Conservation (phyloP, 352 stramenopile genomes). For the Globisporangium ultimum region DNA sequence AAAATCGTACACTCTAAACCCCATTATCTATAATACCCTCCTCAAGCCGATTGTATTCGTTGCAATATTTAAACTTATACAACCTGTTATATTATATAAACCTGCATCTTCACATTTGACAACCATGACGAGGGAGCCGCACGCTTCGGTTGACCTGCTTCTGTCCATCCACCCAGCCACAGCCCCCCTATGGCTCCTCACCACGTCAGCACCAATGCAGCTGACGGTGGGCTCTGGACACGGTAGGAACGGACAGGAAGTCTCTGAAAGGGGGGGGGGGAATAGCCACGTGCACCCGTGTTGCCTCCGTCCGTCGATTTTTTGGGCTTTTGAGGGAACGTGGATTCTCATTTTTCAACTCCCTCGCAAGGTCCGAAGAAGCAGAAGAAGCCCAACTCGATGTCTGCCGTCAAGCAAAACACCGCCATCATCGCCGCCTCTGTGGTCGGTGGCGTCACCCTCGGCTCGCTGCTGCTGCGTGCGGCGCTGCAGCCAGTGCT, state of each 20-base stretch:
- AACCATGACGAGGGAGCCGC: background rate
- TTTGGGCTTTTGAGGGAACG: background rate
- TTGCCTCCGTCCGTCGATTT: background rate
- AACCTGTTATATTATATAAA: background rate
- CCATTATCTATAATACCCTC: background rate
- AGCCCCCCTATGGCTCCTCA: constrained; percentile 15
- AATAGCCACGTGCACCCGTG: background rate
- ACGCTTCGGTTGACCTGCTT: background rate
- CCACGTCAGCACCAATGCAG: constrained; percentile 16
- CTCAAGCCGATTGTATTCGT: background rate
- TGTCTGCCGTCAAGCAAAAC: constrained; percentile 60
- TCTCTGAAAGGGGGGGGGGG: constrained; percentile 1
- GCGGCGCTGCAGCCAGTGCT: constrained; percentile 68
- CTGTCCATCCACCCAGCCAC: constrained; percentile 9
- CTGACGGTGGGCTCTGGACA: background rate
- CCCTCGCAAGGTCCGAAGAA: constrained; percentile 5
- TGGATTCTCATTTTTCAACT: constrained; percentile 13
- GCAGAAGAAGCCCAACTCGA: constrained; percentile 4
- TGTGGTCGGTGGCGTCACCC: constrained; percentile 54
- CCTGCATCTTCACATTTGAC: background rate
- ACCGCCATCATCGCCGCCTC: constrained; percentile 66
- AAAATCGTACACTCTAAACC: background rate
- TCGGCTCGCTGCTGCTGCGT: constrained; percentile 68
- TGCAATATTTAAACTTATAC: too few relatives aligned
- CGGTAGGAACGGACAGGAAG: background rate